A percentile compares a stretch with the other conserved stretches of the same genome.
phyloP scores from a whole-genome alignment of 805 yeast species.

The Trichomonascus vanleenenianus region DNA sequence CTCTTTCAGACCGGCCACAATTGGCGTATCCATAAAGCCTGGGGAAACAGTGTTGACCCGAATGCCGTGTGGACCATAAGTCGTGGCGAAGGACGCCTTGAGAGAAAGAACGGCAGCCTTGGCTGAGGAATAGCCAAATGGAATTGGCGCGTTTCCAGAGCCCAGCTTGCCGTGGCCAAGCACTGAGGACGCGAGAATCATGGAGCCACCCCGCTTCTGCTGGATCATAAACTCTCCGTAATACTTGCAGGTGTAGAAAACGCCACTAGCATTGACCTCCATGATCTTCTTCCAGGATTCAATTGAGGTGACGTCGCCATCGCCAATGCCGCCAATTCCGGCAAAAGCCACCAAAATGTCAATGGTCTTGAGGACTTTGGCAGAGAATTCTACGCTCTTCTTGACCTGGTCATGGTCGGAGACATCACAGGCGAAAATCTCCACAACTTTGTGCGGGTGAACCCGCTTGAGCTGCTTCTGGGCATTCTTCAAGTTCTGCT shows the following conservation, averaged over 20 bases:
- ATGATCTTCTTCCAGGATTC: slow-evolving; percentile 2
- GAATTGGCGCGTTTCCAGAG: slow-evolving; percentile 3
- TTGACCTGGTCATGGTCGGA: slow-evolving; percentile 3
- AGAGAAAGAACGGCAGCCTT: slow-evolving; percentile 6
- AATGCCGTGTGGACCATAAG: slow-evolving; percentile 5
- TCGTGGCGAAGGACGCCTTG: slow-evolving; percentile 3
- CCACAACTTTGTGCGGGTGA: slow-evolving; percentile 3
- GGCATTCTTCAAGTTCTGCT: slow-evolving; percentile 1
- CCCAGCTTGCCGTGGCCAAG: slow-evolving; percentile 6
- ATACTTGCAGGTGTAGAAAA: background rate
- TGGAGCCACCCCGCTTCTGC: slow-evolving; percentile 6
- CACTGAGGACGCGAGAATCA: slow-evolving; percentile 5
- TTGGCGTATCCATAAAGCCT: slow-evolving; percentile 31
- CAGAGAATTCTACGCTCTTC: slow-evolving; percentile 15
- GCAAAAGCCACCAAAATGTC: slow-evolving; percentile 38
- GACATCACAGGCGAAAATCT: slow-evolving; percentile 1
- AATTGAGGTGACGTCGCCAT: background rate
- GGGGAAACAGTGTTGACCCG: slow-evolving; percentile 50
- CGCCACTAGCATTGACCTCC: slow-evolving; percentile 6
- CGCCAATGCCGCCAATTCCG: slow-evolving; percentile 32
- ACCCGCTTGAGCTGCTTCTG: background rate
- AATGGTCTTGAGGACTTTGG: slow-evolving; percentile 22
- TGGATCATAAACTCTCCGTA: slow-evolving; percentile 8
- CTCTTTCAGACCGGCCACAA: slow-evolving; percentile 1
- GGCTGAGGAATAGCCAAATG: slow-evolving; percentile 1